Conservation (phyloP, 768 basidiomycete species). For the Cantharellus anzutake region DNA sequence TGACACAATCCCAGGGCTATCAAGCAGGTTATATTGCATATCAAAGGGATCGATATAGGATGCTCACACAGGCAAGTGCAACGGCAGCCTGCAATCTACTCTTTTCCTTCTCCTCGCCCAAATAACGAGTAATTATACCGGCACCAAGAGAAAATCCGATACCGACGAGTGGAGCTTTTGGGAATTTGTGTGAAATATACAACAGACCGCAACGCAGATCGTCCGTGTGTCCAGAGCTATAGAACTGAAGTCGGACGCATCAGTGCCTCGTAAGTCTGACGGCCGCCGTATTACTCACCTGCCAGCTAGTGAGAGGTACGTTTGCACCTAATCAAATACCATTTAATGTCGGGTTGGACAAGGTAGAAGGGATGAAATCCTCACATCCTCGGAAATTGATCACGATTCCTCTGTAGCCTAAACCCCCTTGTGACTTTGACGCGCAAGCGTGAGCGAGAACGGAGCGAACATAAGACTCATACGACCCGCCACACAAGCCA, state of each 20-base stretch:
- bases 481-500: slow-evolving; percentile 45
- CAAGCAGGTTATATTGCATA: not conserved
- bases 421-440: slow-evolving; percentile 53
- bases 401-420: slow-evolving; percentile 75
- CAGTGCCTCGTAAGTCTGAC: not conserved
- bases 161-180: slow-evolving; percentile 68
- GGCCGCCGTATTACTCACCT: slow-evolving; percentile 27
- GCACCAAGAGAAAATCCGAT: slow-evolving; percentile 90
- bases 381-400: slow-evolving; percentile 73
- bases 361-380: not conserved
- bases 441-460: slow-evolving; percentile 56
- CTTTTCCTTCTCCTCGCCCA: slow-evolving; percentile 59
- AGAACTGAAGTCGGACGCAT: not conserved
- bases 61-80: slow-evolving; percentile 54
- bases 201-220: slow-evolving; percentile 69
- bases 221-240: slow-evolving; percentile 77
- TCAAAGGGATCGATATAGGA: not conserved
- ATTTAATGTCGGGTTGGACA: not conserved
- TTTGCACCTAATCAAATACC: slow-evolving; percentile 33
- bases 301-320: slow-evolving; percentile 60
- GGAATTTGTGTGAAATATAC: slow-evolving; percentile 53
- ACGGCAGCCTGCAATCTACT: slow-evolving; percentile 48
- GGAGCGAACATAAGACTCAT: slow-evolving; percentile 79
- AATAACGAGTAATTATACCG: slow-evolving; percentile 74
- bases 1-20: slow-evolving; percentile 8